Evolutionary conservation across 257 asterid genomes (phyloP).

Genomic region (Plantago elongata): DNA sequence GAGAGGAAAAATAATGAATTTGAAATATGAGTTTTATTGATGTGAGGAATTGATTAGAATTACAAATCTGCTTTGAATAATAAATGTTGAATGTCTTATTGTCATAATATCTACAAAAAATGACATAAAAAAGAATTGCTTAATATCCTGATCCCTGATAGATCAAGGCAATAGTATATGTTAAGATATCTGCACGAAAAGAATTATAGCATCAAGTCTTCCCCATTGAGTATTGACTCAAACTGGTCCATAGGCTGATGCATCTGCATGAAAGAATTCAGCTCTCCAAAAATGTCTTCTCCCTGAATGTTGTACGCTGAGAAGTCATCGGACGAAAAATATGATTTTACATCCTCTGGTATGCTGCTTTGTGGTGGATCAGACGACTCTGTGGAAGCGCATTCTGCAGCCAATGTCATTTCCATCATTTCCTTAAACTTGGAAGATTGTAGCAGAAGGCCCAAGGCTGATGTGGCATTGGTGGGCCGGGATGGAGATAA

Average conservation of each 20-base stretch:
- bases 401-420: conserved; percentile 57
- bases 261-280: conserved; percentile 51
- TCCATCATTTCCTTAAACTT: conserved; percentile 87
- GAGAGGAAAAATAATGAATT: background rate
- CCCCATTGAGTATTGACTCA: conserved; percentile 40
- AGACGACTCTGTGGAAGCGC: conserved; percentile 25
- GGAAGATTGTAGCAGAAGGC: conserved; percentile 71
- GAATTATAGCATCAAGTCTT: conserved; percentile 22
- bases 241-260: conserved; percentile 45
- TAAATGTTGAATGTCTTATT: conserved; percentile 27
- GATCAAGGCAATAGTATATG: conserved; percentile 1
- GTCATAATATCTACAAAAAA: conserved; percentile 36
- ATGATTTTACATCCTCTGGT: conserved; percentile 47
- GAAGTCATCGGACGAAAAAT: conserved; percentile 35
- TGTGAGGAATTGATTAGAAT: conserved; percentile 17
- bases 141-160: conserved; percentile 6
- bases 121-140: conserved; percentile 25
- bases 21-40: conserved; percentile 9
- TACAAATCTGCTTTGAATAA: conserved; percentile 16
- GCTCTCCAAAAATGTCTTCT: conserved; percentile 56
- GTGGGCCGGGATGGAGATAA: conserved; percentile 32
- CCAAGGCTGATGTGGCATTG: conserved; percentile 68
- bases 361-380: conserved; percentile 46
- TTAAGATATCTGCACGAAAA: background rate
- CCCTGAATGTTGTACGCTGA: conserved; percentile 38